These are phyloP conservation scores for Macrolepiota fuliginosa DNA, from an alignment of 768 basidiomycete species.

Conservation along the genomic window DNA sequence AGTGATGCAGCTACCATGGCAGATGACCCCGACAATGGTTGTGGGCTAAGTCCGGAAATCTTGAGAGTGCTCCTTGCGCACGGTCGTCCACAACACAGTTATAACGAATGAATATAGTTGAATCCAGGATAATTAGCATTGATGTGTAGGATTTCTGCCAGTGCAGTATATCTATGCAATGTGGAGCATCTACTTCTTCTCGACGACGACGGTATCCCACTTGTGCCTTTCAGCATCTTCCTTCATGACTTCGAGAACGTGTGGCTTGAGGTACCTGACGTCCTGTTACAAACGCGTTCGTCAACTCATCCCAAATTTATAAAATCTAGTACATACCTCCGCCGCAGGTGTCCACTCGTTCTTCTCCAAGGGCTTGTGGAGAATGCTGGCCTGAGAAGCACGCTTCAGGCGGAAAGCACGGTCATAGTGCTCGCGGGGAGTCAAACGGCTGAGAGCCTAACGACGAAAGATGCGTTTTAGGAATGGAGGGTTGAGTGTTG, in stretches of 20 bases:
- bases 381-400: slow-evolving; percentile 74
- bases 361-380: slow-evolving; percentile 79
- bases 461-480: background rate
- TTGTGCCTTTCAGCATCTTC: slow-evolving; percentile 75
- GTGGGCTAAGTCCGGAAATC: background rate
- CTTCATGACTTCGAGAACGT: slow-evolving; percentile 66
- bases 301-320: background rate
- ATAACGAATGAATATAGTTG: background rate
- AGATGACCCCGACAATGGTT: background rate
- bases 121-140: slow-evolving; percentile 6
- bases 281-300: slow-evolving; percentile 54
- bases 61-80: background rate
- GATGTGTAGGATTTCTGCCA: slow-evolving; percentile 3
- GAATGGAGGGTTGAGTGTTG: background rate
- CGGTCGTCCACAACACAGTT: background rate
- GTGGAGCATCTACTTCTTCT: slow-evolving; percentile 53
- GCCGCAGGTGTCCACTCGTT: slow-evolving; percentile 73
- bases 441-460: slow-evolving; percentile 83
- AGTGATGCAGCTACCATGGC: background rate
- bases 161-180: background rate
- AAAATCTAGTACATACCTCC: slow-evolving; percentile 51
- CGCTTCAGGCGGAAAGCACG: slow-evolving; percentile 86
- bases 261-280: slow-evolving; percentile 81
- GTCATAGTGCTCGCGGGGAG: slow-evolving; percentile 80
- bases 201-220: slow-evolving; percentile 80